phyloP scores from a whole-genome alignment of 176 grass and related monocot species.

The Lolium multiflorum region DNA sequence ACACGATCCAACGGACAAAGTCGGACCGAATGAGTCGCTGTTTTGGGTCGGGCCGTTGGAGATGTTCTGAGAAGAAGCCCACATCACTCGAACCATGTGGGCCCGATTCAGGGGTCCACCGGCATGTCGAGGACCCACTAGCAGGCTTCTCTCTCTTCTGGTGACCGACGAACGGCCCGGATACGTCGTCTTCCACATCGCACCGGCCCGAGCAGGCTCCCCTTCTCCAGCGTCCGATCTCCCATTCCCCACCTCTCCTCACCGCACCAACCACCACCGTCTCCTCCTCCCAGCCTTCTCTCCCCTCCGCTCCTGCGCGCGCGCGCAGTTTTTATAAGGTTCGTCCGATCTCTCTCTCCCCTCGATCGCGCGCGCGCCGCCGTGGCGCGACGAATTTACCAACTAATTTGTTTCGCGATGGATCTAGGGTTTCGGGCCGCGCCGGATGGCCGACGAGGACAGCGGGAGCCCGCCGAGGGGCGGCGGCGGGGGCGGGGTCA shows the following conservation, averaged over 20 bases:
- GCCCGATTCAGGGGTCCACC: slow-evolving; percentile 15
- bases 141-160: slow-evolving; percentile 27
- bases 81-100: background rate
- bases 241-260: slow-evolving; percentile 54
- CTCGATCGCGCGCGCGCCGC: slow-evolving; percentile 19
- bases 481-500: slow-evolving; percentile 54
- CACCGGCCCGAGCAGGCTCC: slow-evolving; percentile 43
- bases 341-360: slow-evolving; percentile 25
- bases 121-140: slow-evolving; percentile 23
- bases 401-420: slow-evolving; percentile 32
- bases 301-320: background rate
- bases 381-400: background rate
- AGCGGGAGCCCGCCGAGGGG: slow-evolving; percentile 57
- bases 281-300: background rate
- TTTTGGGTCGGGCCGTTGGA: too few species aligned
- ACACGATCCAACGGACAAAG: too few species aligned
- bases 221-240: slow-evolving; percentile 88
- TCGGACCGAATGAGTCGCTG: too few species aligned
- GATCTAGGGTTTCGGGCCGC: slow-evolving; percentile 61
- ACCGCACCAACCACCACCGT: slow-evolving; percentile 41
- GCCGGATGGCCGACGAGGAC: slow-evolving; percentile 62
- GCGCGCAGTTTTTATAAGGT: slow-evolving; percentile 56
- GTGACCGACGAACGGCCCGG: slow-evolving; percentile 56
- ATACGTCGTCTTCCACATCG: slow-evolving; percentile 47
- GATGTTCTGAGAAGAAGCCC: background rate